Base-by-base conservation (phyloP, 1,284 basidiomycete genomes). In the Rhodotorula sp. region DNA sequence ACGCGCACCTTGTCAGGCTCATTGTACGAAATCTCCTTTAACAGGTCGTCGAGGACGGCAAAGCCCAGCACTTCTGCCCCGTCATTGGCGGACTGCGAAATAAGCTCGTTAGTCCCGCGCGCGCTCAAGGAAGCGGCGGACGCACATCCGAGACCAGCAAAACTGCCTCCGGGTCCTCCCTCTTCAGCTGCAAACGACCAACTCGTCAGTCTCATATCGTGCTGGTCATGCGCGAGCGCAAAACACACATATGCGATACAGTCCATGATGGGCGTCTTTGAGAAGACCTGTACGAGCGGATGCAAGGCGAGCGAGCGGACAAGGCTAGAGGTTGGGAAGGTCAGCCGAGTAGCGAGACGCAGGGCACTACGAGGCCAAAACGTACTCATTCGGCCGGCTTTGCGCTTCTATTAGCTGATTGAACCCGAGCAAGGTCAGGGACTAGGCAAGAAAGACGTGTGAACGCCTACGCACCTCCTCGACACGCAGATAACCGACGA, bases 81-180 rank as follows among this genome's bases (percentile, higher is more conserved):
- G 4, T 40, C 4, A 4, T 16, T 15, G 18, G 34, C 44, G 11
- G 26, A 31, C 47, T 54, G 31, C 11, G 34, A 13, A 6, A n/a
- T 4, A 1, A 30, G 28, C 10, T 4, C 10, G 55, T 56, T n/a
- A 56, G 22, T 26, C 22, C 10, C 20, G 15, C 22, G 4, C 4
- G 5, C 37, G 4, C 13, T 8, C 4, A 18, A 40, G 13, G 13
- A 56, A 44, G 15, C 92, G 65, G 92, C 85, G 2, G 93, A 44
- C 60, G 63, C 88, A 40, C 90, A 13, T 84, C 83, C 76, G 89
- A 92, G 51, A 99, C 86, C 30, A 99, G 83, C 31, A 99, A 84
- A 71, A 98, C 84, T 80, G 98, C 94, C 0, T 92, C 90, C 59
- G 93, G 88, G 15, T 94, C 47, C 20, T 69, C 94, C 7, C 92